Evolutionary conservation across 768 basidiomycete species (phyloP).

Genomic region (Ramaria rubella): DNA sequence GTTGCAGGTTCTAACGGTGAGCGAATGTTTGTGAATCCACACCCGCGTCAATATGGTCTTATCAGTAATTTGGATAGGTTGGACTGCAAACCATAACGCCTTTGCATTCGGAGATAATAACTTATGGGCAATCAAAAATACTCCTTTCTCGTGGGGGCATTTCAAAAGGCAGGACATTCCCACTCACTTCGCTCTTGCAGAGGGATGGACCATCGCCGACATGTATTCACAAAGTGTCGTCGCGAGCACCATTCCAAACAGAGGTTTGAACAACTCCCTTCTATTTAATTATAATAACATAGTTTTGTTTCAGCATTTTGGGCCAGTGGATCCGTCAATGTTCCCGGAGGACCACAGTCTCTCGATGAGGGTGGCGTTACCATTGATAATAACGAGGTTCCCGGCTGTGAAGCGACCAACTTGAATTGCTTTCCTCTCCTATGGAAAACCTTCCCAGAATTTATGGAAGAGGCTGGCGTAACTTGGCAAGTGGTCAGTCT

Average conservation of each 20-base stretch:
- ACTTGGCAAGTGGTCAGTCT: conserved; percentile 6
- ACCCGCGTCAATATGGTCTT: not conserved
- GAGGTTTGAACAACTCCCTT: not conserved
- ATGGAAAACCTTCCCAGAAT: conserved; percentile 12
- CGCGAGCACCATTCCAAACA: conserved; percentile 7
- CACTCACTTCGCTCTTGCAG: conserved; percentile 12
- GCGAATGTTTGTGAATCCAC: not conserved
- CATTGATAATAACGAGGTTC: conserved; percentile 13
- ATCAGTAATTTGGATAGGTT: not conserved
- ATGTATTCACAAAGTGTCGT: conserved; percentile 14
- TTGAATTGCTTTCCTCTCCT: conserved; percentile 10
- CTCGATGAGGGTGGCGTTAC: conserved; percentile 4
- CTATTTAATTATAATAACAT: not conserved
- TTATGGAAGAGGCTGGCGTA: conserved; percentile 7
- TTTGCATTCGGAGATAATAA: conserved; percentile 13
- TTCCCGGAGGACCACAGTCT: conserved; percentile 12
- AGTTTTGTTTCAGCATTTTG: conserved; percentile 7
- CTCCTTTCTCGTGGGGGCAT: conserved; percentile 10
- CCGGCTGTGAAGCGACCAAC: conserved; percentile 7
- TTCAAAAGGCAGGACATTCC: conserved; percentile 13
- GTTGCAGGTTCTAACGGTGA: conserved; percentile 13
- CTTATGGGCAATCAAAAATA: conserved; percentile 13
- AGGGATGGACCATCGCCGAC: conserved; percentile 15
- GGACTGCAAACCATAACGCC: conserved; percentile 8
- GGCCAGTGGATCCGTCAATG: conserved; percentile 13